These are phyloP conservation scores for Apiospora rasikravindrae DNA, from an alignment of 2,329 filamentous ascomycete genomes.

Conservation along the genomic window DNA sequence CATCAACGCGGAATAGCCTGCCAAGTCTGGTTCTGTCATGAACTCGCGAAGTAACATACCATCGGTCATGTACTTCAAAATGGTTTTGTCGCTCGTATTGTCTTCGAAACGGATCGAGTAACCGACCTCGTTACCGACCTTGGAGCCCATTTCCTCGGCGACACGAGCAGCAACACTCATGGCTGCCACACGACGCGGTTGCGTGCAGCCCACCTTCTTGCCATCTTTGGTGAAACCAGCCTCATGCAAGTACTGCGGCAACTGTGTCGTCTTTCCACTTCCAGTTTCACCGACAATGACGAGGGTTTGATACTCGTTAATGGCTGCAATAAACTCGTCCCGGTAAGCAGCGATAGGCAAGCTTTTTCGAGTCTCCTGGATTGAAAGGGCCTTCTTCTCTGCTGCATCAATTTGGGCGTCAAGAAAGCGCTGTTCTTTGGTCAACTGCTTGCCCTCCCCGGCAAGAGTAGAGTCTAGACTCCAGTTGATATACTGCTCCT, in stretches of 20 bases:
- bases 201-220: constrained; percentile 88
- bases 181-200: constrained; percentile 91
- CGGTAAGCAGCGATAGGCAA: constrained; percentile 89
- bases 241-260: constrained; percentile 92
- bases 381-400: constrained; percentile 84
- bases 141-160: constrained; percentile 89
- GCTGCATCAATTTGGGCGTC: constrained; percentile 85
- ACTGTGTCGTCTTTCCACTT: constrained; percentile 92
- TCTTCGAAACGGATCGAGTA: constrained; percentile 97
- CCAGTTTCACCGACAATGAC: constrained; percentile 96
- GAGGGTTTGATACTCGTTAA: constrained; percentile 84
- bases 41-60: constrained; percentile 92
- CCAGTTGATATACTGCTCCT: constrained; percentile 86
- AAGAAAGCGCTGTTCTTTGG: constrained; percentile 78
- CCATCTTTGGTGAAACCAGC: constrained; percentile 86
- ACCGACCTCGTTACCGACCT: constrained; percentile 89
- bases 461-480: constrained; percentile 74
- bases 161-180: constrained; percentile 98
- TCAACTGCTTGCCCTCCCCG: constrained; percentile 73
- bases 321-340: constrained; percentile 82
- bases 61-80: constrained; percentile 96
- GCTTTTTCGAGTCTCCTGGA: constrained; percentile 89
- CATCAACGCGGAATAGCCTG: constrained; percentile 86
- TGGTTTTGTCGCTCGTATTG: constrained; percentile 86
- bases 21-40: constrained; percentile 84